Conservation (phyloP, 495 filamentous ascomycete species). For the Staphylotrichum tortipilum region DNA sequence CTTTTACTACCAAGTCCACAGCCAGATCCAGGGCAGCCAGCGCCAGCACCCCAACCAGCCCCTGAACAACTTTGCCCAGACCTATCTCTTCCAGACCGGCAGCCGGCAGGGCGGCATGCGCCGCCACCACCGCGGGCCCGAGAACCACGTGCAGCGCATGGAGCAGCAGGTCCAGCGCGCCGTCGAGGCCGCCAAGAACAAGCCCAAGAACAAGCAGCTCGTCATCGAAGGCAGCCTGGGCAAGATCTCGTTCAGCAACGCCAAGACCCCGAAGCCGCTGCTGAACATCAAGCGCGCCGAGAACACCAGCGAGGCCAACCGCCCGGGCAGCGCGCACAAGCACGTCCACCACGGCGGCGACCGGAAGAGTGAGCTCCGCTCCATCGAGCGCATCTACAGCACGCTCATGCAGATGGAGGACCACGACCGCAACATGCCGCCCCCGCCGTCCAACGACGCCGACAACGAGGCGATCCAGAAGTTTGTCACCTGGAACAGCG, state of each 20-base stretch:
- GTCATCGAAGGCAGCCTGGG: conserved; percentile 96
- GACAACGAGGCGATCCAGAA: conserved; percentile 54
- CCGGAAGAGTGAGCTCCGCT: conserved; percentile 69
- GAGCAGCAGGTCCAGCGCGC: conserved; percentile 97
- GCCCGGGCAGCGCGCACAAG: conserved; percentile 42
- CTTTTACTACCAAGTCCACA: conserved; percentile 98
- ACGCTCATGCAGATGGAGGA: conserved; percentile 90
- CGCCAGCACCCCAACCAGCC: conserved; percentile 85
- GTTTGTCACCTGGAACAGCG: conserved; percentile 64
- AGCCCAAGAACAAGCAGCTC: conserved; percentile 97
- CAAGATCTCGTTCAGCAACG: conserved; percentile 98
- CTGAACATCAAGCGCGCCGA: conserved; percentile 93
- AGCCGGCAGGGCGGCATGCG: conserved; percentile 63
- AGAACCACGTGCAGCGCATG: conserved; percentile 98
- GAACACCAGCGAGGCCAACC: conserved; percentile 43
- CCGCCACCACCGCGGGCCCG: conserved; percentile 65
- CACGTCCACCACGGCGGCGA: conserved; percentile 48
- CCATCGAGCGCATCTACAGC: conserved; percentile 79
- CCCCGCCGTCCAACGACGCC: conserved; percentile 49
- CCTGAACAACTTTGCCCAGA: conserved; percentile 91
- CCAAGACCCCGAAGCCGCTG: conserved; percentile 88
- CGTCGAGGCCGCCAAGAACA: conserved; percentile 91
- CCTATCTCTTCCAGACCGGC: conserved; percentile 89
- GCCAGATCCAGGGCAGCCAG: conserved; percentile 80
- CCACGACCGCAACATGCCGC: conserved; percentile 81